Conservation (phyloP, 352 stramenopile genomes). For the Elongisporangium anandrum region DNA sequence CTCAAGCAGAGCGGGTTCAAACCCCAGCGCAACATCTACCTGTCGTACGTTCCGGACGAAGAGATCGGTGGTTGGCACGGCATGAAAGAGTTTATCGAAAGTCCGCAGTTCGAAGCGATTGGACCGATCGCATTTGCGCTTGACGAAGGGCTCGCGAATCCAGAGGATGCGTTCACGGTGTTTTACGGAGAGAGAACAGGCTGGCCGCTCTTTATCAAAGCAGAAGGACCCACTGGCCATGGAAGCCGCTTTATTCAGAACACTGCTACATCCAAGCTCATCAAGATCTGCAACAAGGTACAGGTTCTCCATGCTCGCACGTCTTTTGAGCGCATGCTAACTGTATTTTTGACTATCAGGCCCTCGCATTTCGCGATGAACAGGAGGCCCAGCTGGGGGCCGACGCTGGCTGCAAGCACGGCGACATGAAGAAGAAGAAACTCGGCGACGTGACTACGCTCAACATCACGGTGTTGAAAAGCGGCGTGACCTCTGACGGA, state of each 20-base stretch:
- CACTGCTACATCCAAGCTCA: constrained; percentile 94
- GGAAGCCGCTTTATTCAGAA: constrained; percentile 94
- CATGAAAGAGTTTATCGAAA: constrained; percentile 91
- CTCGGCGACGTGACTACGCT: constrained; percentile 93
- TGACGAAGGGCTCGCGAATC: constrained; percentile 94
- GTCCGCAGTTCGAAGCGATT: constrained; percentile 74
- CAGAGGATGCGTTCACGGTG: constrained; percentile 88
- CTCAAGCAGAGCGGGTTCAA: constrained; percentile 64
- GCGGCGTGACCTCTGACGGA: constrained; percentile 74
- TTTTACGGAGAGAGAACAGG: constrained; percentile 95
- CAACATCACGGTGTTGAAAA: constrained; percentile 91
- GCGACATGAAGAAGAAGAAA: constrained; percentile 86
- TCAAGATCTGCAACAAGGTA: constrained; percentile 83
- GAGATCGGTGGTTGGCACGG: constrained; percentile 92
- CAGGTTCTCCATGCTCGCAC: too few species aligned
- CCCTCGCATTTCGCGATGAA: constrained; percentile 84
- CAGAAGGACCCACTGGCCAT: constrained; percentile 77
- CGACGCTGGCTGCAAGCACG: constrained; percentile 86
- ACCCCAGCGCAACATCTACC: constrained; percentile 87
- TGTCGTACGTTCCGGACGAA: constrained; percentile 94
- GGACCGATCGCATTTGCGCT: constrained; percentile 89
- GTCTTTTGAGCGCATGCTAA: too few species aligned
- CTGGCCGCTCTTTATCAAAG: constrained; percentile 90
- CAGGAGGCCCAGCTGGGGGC: constrained; percentile 81
- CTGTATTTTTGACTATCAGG: constrained; percentile 12